These are phyloP conservation scores for Dothistroma pini DNA, from an alignment of 2,329 filamentous ascomycete genomes.

Conservation along the genomic window DNA sequence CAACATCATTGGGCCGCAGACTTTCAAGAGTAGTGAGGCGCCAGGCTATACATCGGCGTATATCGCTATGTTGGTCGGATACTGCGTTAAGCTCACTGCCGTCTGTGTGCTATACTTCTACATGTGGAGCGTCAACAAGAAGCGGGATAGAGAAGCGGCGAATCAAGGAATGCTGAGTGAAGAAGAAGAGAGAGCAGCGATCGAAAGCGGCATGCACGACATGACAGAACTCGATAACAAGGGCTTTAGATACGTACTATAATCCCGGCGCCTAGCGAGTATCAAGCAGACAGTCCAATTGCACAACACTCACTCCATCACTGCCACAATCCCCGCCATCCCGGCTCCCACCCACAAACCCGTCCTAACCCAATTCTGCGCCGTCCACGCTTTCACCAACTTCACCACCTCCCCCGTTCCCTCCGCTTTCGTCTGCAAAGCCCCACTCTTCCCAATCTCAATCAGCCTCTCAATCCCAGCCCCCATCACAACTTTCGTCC, in stretches of 20 bases:
- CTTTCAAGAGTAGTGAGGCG: slow-evolving; percentile 48
- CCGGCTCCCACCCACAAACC: neutral
- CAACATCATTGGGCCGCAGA: slow-evolving; percentile 53
- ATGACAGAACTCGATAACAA: slow-evolving; percentile 55
- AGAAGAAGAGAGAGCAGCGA: slow-evolving; percentile 49
- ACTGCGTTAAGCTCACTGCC: slow-evolving; percentile 50
- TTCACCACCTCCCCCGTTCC: neutral
- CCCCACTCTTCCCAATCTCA: slow-evolving; percentile 1
- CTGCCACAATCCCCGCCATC: neutral
- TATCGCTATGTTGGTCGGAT: slow-evolving; percentile 56
- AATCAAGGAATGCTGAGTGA: slow-evolving; percentile 31
- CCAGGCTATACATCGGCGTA: slow-evolving; percentile 51
- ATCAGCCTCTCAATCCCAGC: slow-evolving; percentile 3
- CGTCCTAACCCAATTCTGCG: slow-evolving; percentile 4
- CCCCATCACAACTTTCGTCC: slow-evolving; percentile 6
- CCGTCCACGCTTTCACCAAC: slow-evolving; percentile 9
- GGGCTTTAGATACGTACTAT: slow-evolving; percentile 52
- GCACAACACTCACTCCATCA: neutral
- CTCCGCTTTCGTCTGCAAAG: slow-evolving; percentile 5
- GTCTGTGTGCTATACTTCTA: slow-evolving; percentile 53
- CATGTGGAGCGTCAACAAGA: slow-evolving; percentile 55
- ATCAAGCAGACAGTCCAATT: neutral
- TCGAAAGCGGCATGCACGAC: slow-evolving; percentile 55
- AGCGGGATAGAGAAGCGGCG: slow-evolving; percentile 48
- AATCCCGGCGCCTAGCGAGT: neutral